Base-by-base conservation (phyloP, 345 rosid species). In the Gossypium ekmanianum region DNA sequence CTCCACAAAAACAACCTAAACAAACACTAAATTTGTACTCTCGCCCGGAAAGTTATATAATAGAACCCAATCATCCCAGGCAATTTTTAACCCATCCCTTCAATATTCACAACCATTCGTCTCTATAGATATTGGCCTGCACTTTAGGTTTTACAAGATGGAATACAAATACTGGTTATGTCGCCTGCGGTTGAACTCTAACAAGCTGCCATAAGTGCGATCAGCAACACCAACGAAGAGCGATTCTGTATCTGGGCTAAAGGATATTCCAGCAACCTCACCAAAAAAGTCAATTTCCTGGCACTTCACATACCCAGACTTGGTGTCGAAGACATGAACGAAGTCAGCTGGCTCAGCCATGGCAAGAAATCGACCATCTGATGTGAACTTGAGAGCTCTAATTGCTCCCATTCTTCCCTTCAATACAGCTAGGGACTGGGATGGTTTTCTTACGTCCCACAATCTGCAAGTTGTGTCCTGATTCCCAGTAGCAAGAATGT, bases 261-360 rank as follows among this genome's bases (percentile, higher is more conserved):
- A 92, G 26, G 95, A 88, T 78, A 94, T 85, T 29, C 98, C 98
- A 0, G 96, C 94, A 47, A 94, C 89, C 76, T 94, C 98, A 7
- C 98, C 98, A 41, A 94, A 94, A 41, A 94, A 58, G 78, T 92
- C 98, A 2, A 94, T 92, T 87, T 94, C 98, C 79, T 94, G 98
- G 79, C 94, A 83, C 22, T 75, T 80, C 50, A 39, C 68, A 7
- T 88, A 92, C 29, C 82, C 97, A 2, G 94, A 90, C 39, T 81
- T 82, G 0, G 90, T 82, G 71, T 92, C 97, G 10, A 92, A 87
- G 66, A 94, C 61, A 62, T 94, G 98, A 17, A 92, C 90, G 47
- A 92, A 94, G 73, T 94, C 98, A 0, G 98, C 98, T n/a, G 98
- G 94, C 79, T 94, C 98, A 11, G 94, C 97, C 94, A 94, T 92